These are phyloP conservation scores for Microdochium trichocladiopsis DNA, from an alignment of 2,329 filamentous ascomycete species.

Conservation along the genomic window DNA sequence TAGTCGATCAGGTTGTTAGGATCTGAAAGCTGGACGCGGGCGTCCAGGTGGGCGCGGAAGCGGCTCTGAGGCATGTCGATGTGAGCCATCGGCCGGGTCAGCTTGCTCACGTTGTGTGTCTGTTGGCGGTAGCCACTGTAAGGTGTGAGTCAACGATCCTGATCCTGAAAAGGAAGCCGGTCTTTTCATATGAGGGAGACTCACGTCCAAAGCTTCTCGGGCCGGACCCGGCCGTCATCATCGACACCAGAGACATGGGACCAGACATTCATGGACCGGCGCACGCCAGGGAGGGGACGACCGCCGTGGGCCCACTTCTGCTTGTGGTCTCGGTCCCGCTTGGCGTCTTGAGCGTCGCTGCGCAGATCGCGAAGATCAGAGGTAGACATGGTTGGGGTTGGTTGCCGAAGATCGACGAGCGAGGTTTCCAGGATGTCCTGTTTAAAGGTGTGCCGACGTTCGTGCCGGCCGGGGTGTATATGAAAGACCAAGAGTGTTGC, in stretches of 20 bases:
- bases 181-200: constrained; percentile 10
- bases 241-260: constrained; percentile 15
- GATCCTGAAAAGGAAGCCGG: background rate
- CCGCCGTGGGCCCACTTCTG: constrained; percentile 34
- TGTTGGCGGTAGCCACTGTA: constrained; percentile 7
- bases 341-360: constrained; percentile 32
- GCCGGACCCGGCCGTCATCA: constrained; percentile 26
- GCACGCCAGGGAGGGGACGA: constrained; percentile 20
- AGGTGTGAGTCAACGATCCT: background rate
- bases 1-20: constrained; percentile 21
- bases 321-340: constrained; percentile 33
- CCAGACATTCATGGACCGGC: constrained; percentile 2
- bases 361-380: constrained; percentile 25
- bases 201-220: constrained; percentile 24
- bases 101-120: constrained; percentile 30
- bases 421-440: background rate
- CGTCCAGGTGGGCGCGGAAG: constrained; percentile 23
- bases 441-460: background rate
- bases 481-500: no score
- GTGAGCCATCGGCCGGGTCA: constrained; percentile 8
- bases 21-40: constrained; percentile 27
- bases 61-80: constrained; percentile 16
- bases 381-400: background rate
- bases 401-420: background rate
- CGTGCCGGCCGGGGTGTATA: background rate